These are phyloP conservation scores for Podospora tetraspora DNA, from an alignment of 495 filamentous ascomycete genomes.

Conservation along the genomic window DNA sequence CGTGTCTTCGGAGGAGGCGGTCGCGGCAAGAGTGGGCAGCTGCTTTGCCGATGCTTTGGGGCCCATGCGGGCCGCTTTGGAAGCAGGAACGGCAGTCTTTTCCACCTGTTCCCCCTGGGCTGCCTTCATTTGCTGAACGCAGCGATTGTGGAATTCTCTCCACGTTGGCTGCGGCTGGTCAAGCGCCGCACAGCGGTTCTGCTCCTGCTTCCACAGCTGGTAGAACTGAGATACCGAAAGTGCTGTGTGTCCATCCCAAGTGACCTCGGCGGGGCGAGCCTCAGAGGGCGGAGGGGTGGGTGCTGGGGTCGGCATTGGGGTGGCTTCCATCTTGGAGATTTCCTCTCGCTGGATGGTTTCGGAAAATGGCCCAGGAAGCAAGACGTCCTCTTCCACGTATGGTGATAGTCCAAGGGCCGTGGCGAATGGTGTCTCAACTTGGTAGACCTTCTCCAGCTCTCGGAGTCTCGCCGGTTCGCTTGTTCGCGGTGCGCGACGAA, in stretches of 20 bases:
- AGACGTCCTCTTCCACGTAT: constrained; percentile 22
- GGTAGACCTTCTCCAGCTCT: constrained; percentile 22
- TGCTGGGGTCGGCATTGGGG: constrained; percentile 18
- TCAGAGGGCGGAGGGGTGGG: constrained; percentile 13
- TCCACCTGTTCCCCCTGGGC: constrained; percentile 4
- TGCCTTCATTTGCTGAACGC: constrained; percentile 17
- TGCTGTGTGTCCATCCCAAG: constrained; percentile 22
- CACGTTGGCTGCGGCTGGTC: constrained; percentile 21
- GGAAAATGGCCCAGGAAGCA: constrained; percentile 24
- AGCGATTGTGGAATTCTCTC: constrained; percentile 23
- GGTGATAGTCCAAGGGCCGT: constrained; percentile 19
- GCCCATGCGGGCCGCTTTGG: background rate
- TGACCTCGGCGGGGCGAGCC: background rate
- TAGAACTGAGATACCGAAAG: constrained; percentile 21
- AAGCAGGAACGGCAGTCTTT: background rate
- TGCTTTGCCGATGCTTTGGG: constrained; percentile 1
- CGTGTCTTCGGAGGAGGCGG: constrained; percentile 9
- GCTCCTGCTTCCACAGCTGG: constrained; percentile 18
- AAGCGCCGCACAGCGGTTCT: constrained; percentile 9
- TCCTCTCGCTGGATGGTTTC: constrained; percentile 22
- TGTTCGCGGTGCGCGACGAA: constrained; percentile 1
- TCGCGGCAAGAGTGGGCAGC: background rate
- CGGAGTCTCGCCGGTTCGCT: constrained; percentile 16
- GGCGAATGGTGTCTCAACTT: constrained; percentile 16
- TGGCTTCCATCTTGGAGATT: constrained; percentile 8